Conservation (phyloP, 345 rosid genomes). For the Leavenworthia alabamica region DNA sequence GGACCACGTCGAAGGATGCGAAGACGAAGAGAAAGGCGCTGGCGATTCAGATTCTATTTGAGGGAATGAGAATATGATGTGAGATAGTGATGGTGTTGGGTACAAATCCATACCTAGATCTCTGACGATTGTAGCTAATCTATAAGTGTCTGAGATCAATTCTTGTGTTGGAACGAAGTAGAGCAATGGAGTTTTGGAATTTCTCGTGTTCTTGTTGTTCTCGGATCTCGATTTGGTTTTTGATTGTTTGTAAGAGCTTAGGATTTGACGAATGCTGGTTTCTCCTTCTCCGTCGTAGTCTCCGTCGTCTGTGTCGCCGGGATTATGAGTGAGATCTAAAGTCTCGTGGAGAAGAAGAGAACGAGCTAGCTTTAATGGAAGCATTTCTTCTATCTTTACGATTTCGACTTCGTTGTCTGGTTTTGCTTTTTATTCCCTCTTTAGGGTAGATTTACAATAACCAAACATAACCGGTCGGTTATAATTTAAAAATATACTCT, state of each 20-base stretch:
- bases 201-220: neutral
- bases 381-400: conserved; percentile 31
- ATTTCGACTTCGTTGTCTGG: conserved; percentile 6
- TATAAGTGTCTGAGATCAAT: conserved; percentile 48
- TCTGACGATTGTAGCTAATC: conserved; percentile 54
- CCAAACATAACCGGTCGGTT: conserved; percentile 17
- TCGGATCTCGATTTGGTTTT: conserved; percentile 25
- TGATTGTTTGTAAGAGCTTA: conserved; percentile 22
- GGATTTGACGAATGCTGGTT: conserved; percentile 28
- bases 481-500: neutral
- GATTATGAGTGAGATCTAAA: conserved; percentile 28
- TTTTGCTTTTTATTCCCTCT: conserved; percentile 1
- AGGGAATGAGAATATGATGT: conserved; percentile 64
- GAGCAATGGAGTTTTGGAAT: conserved; percentile 43
- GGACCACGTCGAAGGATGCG: conserved; percentile 29
- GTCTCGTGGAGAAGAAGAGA: conserved; percentile 50
- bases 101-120: conserved; percentile 67
- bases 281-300: conserved; percentile 6
- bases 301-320: conserved; percentile 8
- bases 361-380: conserved; percentile 61
- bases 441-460: neutral
- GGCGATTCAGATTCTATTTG: conserved; percentile 26
- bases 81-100: conserved; percentile 71
- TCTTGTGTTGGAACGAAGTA: conserved; percentile 50
- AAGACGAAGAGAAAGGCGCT: conserved; percentile 17